These are phyloP conservation scores for Macadamia integrifolia DNA, from an alignment of 164 flowering plant genomes.

Conservation along the genomic window DNA sequence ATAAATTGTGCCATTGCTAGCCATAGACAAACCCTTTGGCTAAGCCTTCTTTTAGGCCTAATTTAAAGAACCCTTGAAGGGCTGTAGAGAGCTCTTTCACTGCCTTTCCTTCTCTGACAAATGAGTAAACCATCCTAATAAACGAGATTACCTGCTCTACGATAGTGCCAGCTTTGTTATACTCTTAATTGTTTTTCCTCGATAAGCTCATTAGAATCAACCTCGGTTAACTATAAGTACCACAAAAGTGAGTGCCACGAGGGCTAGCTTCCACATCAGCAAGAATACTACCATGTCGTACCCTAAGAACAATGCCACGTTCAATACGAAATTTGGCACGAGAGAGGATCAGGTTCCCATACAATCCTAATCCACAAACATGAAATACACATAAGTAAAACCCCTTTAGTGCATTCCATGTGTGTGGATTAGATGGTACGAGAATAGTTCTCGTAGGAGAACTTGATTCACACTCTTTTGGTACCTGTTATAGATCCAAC, in stretches of 20 bases:
- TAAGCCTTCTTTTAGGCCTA: slow-evolving; percentile 67
- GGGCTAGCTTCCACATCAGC: slow-evolving; percentile 66
- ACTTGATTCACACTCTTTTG: too few species aligned
- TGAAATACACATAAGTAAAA: too few species aligned
- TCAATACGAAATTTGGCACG: slow-evolving; percentile 72
- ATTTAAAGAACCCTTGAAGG: slow-evolving; percentile 50
- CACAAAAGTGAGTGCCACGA: slow-evolving; percentile 64
- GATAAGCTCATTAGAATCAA: slow-evolving; percentile 41
- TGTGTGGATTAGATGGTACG: too few species aligned
- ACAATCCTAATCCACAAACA: too few species aligned
- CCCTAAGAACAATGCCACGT: slow-evolving; percentile 47
- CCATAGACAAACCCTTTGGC: slow-evolving; percentile 81
- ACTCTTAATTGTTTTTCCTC: slow-evolving; percentile 58
- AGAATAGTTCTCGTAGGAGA: too few species aligned
- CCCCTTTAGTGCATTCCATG: too few species aligned
- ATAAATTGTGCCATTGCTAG: slow-evolving; percentile 64
- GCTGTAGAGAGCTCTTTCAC: slow-evolving; percentile 50
- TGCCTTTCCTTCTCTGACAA: slow-evolving; percentile 66
- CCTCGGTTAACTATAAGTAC: slow-evolving; percentile 71
- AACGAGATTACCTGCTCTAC: slow-evolving; percentile 84
- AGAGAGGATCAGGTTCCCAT: too few species aligned
- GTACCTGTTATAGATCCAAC: too few species aligned
- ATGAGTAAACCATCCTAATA: slow-evolving; percentile 78
- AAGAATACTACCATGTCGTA: slow-evolving; percentile 49
- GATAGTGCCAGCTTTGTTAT: slow-evolving; percentile 51